Base-by-base conservation (phyloP, 805 yeast genomes). In the Zygoascus biomembranicola region DNA sequence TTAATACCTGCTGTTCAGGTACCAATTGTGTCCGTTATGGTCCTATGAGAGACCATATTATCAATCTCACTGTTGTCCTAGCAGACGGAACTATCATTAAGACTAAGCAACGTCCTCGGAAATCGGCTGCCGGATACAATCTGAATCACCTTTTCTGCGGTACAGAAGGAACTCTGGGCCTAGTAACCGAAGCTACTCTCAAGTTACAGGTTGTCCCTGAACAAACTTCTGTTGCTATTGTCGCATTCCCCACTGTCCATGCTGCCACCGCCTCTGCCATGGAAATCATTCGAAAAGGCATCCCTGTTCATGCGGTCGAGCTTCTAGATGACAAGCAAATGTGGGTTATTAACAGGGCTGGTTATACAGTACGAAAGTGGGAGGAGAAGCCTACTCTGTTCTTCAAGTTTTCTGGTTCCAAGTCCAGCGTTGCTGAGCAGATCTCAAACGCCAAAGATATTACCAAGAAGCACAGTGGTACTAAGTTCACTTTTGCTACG, bases 1-100 rank as follows among this genome's bases (percentile, higher is more conserved):
- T 82, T 46, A 85, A 84, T 8, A 85, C 87, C 23, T 82, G 85
- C 32, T 85, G 92, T 55, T 84, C 90, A 0, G 95, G 95, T 6
- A 84, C 92, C 2, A 83, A 85, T 60, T 90, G 92, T 26, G 80
- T 82, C 26, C 68, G 87, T 49, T 86, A 85, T 60, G 95, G 95
- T 19, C 87, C 92, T 16, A 84, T 86, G 82, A 80, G 82, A 63
- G 90, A 86, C 65, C 82, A 85, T 64, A 81, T 84, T 1, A 66
- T 85, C 26, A 78, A 78, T 53, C 65, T 85, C 54, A 87, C 88
- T 1, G 87, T 86, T 20, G 94, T 87, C 6, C 68, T 86, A 46
- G 87, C 94, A 13, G 95, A 86, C 67, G 95, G 95, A 1, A 82
- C 90, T 1, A 71, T 87, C 35, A 73, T 86, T 49, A 87, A 84